A percentile compares a stretch with the other conserved stretches of the same genome.
Evolutionary conservation across 106 monocot genomes (phyloP).

Genomic region (Dioscorea alata): DNA sequence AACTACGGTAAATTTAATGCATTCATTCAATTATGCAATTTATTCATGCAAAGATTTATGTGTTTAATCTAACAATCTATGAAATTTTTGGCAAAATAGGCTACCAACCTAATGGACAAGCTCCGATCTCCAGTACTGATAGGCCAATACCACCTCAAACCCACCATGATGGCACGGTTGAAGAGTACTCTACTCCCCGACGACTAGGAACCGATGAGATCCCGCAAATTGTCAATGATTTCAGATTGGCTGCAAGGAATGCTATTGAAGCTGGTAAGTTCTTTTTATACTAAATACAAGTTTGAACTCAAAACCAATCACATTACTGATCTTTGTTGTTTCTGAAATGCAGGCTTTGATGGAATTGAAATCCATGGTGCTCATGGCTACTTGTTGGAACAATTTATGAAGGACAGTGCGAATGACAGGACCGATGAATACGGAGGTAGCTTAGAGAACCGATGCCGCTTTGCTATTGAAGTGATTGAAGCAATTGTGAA

Average conservation of each 20-base stretch:
- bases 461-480: conserved; percentile 27
- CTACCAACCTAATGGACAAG: conserved; percentile 31
- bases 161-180: conserved; percentile 1
- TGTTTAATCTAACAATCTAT: neutral
- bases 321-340: neutral
- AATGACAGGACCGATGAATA: conserved; percentile 17
- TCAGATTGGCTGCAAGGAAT: conserved; percentile 40
- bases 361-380: conserved; percentile 16
- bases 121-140: conserved; percentile 33
- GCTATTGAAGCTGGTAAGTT: conserved; percentile 40
- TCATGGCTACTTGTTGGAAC: conserved; percentile 9
- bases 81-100: neutral
- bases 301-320: neutral
- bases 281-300: neutral
- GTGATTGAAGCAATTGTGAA: conserved; percentile 13
- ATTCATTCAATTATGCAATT: no score
- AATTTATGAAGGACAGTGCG: conserved; percentile 12
- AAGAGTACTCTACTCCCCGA: conserved; percentile 25
- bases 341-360: neutral
- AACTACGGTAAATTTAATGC: conserved; percentile 14
- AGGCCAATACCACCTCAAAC: conserved; percentile 6
- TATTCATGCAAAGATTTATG: neutral
- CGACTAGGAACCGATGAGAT: conserved; percentile 29
- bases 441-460: conserved; percentile 23
- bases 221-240: conserved; percentile 28